Conservation (phyloP, 1,284 basidiomycete genomes). For the Fistulinella cinereoalba region DNA sequence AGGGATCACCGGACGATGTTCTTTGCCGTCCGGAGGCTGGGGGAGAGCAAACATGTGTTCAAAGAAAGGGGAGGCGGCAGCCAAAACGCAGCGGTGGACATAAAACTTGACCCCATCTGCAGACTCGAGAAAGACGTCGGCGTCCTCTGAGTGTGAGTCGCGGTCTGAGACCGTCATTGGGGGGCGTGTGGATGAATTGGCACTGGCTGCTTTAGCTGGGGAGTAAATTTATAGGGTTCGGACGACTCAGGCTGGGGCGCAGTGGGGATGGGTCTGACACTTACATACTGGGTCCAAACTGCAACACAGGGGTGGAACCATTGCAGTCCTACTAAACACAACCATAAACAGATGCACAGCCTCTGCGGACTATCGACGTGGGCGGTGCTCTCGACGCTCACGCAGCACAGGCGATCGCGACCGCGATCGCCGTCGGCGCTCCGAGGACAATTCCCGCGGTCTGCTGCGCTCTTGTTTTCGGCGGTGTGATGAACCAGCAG, state of each 20-base stretch:
- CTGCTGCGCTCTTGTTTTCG: slow-evolving; percentile 25
- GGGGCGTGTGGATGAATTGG: slow-evolving; percentile 1
- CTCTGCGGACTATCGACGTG: slow-evolving; percentile 5
- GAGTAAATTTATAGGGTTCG: slow-evolving; percentile 20
- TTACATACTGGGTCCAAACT: slow-evolving; percentile 23
- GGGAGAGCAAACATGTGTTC: slow-evolving; percentile 65
- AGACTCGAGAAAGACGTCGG: slow-evolving; percentile 57
- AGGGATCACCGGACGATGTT: slow-evolving; percentile 47
- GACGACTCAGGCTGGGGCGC: slow-evolving; percentile 4
- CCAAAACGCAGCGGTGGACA: slow-evolving; percentile 61
- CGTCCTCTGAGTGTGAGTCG: slow-evolving; percentile 45
- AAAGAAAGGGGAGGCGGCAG: slow-evolving; percentile 65
- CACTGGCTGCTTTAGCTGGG: too few relatives aligned
- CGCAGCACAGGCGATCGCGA: slow-evolving; percentile 26
- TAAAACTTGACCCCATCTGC: slow-evolving; percentile 49
- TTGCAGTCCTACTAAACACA: slow-evolving; percentile 22
- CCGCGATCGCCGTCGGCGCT: slow-evolving; percentile 21
- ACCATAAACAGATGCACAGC: slow-evolving; percentile 14
- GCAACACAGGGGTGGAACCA: slow-evolving; percentile 12
- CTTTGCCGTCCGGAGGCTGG: slow-evolving; percentile 36
- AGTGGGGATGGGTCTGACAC: slow-evolving; percentile 8
- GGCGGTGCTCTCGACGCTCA: slow-evolving; percentile 12
- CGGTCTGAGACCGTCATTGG: slow-evolving; percentile 27
- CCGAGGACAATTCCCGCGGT: slow-evolving; percentile 20
- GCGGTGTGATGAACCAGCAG: slow-evolving; percentile 13